Conservation (phyloP, 2,329 filamentous ascomycete genomes). For the Nemania abortiva region DNA sequence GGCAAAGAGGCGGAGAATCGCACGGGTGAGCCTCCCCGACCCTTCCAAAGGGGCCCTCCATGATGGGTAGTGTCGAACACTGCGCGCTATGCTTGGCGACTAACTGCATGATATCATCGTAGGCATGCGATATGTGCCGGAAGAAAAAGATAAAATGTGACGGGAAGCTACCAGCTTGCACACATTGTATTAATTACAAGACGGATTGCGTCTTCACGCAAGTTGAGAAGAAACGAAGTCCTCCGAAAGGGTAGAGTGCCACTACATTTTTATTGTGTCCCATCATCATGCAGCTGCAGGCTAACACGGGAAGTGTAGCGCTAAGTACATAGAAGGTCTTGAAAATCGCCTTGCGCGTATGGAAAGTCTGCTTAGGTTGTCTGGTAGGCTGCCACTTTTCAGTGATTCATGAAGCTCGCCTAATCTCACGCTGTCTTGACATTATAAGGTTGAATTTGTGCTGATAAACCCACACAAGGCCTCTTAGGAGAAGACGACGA, state of each 20-base stretch:
- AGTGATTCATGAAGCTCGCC: neutral
- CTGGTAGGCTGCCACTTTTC: conserved; percentile 63
- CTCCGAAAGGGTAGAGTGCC: conserved; percentile 85
- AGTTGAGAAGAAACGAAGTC: conserved; percentile 98
- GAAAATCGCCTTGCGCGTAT: conserved; percentile 96
- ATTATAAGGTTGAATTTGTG: conserved; percentile 7
- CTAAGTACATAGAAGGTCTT: conserved; percentile 97
- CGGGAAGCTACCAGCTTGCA: conserved; percentile 93
- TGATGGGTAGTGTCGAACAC: conserved; percentile 6
- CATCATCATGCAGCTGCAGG: neutral
- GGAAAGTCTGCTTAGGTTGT: conserved; percentile 90
- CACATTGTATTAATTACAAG: conserved; percentile 97
- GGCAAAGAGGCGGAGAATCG: conserved; percentile 88
- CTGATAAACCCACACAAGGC: conserved; percentile 59
- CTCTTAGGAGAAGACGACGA: conserved; percentile 88
- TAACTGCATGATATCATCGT: conserved; percentile 25
- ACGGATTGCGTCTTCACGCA: conserved; percentile 97
- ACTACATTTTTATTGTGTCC: neutral
- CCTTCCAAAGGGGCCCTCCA: neutral
- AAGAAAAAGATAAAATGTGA: conserved; percentile 85
- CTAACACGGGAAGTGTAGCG: conserved; percentile 62
- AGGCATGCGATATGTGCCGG: conserved; percentile 93
- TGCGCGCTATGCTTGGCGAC: conserved; percentile 10
- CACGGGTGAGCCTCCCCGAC: conserved; percentile 72
- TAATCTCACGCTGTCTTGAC: neutral